Evolutionary conservation across 164 flowering plant species (phyloP).

Genomic region (Dillenia suffruticosa): DNA sequence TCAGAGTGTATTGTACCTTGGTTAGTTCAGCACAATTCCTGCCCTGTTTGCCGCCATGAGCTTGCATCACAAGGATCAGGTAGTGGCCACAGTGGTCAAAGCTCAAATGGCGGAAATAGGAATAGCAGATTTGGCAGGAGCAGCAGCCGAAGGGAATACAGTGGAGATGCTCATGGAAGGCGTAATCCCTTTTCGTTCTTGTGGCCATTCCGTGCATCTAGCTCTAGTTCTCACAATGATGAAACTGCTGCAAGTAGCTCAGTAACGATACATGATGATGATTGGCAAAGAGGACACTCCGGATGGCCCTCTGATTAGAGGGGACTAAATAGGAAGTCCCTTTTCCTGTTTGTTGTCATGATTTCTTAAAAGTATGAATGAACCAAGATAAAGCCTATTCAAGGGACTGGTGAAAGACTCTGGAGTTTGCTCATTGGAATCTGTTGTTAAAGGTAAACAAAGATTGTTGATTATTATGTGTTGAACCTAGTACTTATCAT

Average conservation of each 20-base stretch:
- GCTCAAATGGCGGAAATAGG: conserved; percentile 26
- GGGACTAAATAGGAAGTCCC: no score
- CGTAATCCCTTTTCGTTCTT: conserved; percentile 58
- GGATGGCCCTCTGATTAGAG: conserved; percentile 59
- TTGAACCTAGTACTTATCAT: no score
- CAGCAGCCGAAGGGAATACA: conserved; percentile 21
- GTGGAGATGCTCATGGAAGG: conserved; percentile 37
- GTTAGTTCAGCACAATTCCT: conserved; percentile 79
- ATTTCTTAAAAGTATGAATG: no score
- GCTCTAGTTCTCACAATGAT: conserved; percentile 31
- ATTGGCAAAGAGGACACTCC: conserved; percentile 35
- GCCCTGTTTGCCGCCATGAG: conserved; percentile 89
- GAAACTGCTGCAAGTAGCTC: conserved; percentile 44
- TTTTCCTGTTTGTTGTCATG: no score
- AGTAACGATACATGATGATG: conserved; percentile 29
- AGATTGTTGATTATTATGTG: no score
- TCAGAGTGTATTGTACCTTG: conserved; percentile 86
- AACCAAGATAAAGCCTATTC: no score
- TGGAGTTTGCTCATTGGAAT: no score
- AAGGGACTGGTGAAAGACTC: no score
- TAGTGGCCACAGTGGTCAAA: conserved; percentile 20
- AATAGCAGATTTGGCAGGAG: conserved; percentile 22
- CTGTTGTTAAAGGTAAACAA: no score
- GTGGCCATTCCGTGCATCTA: conserved; percentile 77
- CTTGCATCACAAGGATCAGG: conserved; percentile 38